Percentiles rank a stretch among this genome's conserved stretches.
phyloP scores from a whole-genome alignment of 176 grass and related monocot species.

The Oryza glaberrima region DNA sequence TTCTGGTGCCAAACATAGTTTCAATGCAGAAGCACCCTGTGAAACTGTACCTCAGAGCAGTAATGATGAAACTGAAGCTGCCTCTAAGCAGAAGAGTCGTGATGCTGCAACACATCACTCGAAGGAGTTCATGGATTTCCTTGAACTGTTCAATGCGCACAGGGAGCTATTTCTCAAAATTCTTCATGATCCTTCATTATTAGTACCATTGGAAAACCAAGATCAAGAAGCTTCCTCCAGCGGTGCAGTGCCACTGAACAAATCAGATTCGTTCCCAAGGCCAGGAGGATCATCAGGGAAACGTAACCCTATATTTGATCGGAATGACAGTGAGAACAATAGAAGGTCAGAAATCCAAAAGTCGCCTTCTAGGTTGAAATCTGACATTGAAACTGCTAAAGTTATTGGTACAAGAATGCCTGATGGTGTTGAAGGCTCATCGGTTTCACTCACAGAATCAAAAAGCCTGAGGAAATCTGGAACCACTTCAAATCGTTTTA shows the following conservation, averaged over 20 bases:
- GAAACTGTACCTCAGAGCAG: constrained; percentile 12
- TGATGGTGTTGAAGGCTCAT: constrained; percentile 33
- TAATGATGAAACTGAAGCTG: constrained; percentile 29
- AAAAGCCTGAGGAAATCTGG: constrained; percentile 45
- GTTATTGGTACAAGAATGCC: constrained; percentile 49
- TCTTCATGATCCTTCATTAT: constrained; percentile 62
- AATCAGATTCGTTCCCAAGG: constrained; percentile 51
- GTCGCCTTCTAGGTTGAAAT: constrained; percentile 24
- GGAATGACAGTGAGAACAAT: constrained; percentile 44
- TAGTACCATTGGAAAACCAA: constrained; percentile 44
- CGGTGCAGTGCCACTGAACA: constrained; percentile 8
- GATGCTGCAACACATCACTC: constrained; percentile 50
- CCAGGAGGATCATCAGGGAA: constrained; percentile 50
- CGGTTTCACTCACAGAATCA: constrained; percentile 39
- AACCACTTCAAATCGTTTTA: constrained; percentile 56
- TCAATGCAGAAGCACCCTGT: constrained; percentile 34
- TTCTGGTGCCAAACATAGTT: constrained; percentile 26
- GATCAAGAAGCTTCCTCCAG: constrained; percentile 55
- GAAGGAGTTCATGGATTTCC: constrained; percentile 68
- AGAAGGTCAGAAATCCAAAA: constrained; percentile 34
- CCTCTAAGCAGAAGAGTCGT: constrained; percentile 26
- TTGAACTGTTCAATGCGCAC: constrained; percentile 62
- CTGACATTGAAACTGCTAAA: constrained; percentile 39
- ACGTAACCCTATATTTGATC: constrained; percentile 55
- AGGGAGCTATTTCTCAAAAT: constrained; percentile 73